Conservation (phyloP, 768 basidiomycete species). For the Hygrocybe coccinea region DNA sequence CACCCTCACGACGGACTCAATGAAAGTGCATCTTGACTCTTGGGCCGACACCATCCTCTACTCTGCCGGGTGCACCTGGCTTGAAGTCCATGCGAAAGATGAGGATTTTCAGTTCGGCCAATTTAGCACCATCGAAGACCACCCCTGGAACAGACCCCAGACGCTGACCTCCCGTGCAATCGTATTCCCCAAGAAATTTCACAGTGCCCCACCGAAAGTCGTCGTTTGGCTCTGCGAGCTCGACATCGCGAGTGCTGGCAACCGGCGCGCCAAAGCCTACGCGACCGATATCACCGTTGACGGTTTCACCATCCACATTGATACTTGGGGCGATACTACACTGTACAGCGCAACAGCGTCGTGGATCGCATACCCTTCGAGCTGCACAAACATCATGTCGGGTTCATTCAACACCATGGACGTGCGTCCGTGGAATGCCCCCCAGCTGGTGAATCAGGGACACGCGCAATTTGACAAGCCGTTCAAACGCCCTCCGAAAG, state of each 20-base stretch:
- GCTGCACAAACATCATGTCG: not conserved
- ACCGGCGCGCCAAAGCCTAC: slow-evolving; percentile 4
- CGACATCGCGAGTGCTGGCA: not conserved
- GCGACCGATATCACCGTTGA: slow-evolving; percentile 1
- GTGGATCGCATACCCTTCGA: slow-evolving; percentile 4
- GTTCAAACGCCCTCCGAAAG: not conserved
- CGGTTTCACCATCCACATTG: slow-evolving; percentile 4
- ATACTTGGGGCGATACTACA: slow-evolving; percentile 3
- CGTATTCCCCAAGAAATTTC: not conserved
- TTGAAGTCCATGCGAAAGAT: not conserved
- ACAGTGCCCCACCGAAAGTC: not conserved
- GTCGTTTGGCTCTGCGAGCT: slow-evolving; percentile 5
- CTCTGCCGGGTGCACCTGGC: slow-evolving; percentile 5
- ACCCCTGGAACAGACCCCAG: slow-evolving; percentile 1
- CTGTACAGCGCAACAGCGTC: slow-evolving; percentile 3
- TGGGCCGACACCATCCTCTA: slow-evolving; percentile 4
- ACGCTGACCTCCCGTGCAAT: not conserved
- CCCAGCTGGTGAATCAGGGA: not conserved
- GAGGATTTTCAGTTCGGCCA: slow-evolving; percentile 2
- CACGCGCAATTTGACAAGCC: not conserved
- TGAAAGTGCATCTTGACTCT: not conserved
- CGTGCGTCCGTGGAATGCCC: slow-evolving; percentile 2
- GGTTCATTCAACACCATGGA: slow-evolving; percentile 4
- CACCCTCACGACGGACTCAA: not conserved
- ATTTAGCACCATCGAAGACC: slow-evolving; percentile 2